A percentile compares a stretch with the other conserved stretches of the same genome.
These are phyloP conservation scores for Bolboschoenus planiculmis DNA, from an alignment of 176 grass and related monocot species.

Conservation along the genomic window DNA sequence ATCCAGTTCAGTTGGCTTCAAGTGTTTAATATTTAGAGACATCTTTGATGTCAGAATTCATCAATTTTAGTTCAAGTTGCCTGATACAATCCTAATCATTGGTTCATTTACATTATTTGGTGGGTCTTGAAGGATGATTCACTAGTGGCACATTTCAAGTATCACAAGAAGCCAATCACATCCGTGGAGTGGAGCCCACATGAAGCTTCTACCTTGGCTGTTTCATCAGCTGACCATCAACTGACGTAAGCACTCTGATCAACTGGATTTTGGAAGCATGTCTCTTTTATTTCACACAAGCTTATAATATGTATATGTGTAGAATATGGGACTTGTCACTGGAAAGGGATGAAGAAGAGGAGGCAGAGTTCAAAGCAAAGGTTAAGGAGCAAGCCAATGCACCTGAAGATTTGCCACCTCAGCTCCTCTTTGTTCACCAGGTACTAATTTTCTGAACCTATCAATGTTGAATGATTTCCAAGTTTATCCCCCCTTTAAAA, in stretches of 20 bases:
- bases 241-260: constrained; percentile 42
- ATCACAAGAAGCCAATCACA: constrained; percentile 82
- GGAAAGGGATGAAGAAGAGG: constrained; percentile 84
- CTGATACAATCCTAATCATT: constrained; percentile 7
- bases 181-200: constrained; percentile 89
- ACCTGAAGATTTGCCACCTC: constrained; percentile 81
- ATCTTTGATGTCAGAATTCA: neutral
- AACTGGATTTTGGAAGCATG: neutral
- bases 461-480: neutral
- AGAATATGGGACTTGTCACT: constrained; percentile 93
- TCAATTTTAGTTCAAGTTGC: neutral
- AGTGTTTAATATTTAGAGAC: neutral
- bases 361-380: constrained; percentile 75
- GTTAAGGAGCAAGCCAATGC: constrained; percentile 75
- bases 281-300: neutral
- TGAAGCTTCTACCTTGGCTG: constrained; percentile 83
- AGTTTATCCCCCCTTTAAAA: too few species aligned
- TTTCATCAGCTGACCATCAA: constrained; percentile 79
- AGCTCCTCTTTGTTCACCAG: constrained; percentile 92
- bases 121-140: constrained; percentile 34
- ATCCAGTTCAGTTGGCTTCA: neutral
- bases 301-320: neutral
- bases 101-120: constrained; percentile 2
- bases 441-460: constrained; percentile 19
- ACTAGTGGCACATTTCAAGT: constrained; percentile 65